Percentiles rank a stretch among this genome's conserved stretches.
Evolutionary conservation across 768 basidiomycete genomes (phyloP).

Genomic region (Leccinum longicurvipes): DNA sequence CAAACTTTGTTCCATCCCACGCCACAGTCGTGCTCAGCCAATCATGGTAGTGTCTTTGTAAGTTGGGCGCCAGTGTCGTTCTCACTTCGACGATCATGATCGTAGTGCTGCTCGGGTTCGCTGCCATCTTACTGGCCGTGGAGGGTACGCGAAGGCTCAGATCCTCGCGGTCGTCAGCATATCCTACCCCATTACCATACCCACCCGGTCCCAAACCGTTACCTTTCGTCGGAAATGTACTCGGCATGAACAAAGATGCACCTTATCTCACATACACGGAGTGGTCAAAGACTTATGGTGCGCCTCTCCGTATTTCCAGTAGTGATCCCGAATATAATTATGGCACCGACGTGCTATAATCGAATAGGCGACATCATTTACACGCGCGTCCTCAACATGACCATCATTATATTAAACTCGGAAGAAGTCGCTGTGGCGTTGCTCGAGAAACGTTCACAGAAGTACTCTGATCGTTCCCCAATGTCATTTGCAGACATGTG

Average conservation of each 20-base stretch:
- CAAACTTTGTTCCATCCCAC: too few relatives aligned
- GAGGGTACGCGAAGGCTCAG: too few relatives aligned
- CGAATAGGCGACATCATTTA: background rate
- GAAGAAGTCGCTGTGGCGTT: conserved; percentile 45
- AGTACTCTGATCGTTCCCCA: conserved; percentile 38
- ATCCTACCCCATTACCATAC: too few relatives aligned
- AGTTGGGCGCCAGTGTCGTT: too few relatives aligned
- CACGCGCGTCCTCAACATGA: conserved; percentile 36
- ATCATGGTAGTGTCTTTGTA: too few relatives aligned
- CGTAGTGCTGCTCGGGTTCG: too few relatives aligned
- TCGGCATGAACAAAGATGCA: conserved; percentile 6
- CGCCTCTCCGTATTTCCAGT: too few relatives aligned
- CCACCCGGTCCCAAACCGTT: conserved; percentile 19
- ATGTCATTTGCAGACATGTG: conserved; percentile 8
- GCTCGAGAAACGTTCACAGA: conserved; percentile 48
- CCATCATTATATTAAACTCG: conserved; percentile 50
- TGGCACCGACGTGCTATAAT: background rate
- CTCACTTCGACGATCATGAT: too few relatives aligned
- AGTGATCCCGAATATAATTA: background rate
- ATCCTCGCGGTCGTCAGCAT: too few relatives aligned
- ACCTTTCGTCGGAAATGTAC: conserved; percentile 13
- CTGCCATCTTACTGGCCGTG: too few relatives aligned
- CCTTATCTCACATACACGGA: conserved; percentile 15
- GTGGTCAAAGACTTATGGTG: conserved; percentile 22
- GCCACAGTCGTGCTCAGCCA: too few relatives aligned